Conservation (phyloP, 1,139 yeast genomes). For the Suhomyces choctaworum region DNA sequence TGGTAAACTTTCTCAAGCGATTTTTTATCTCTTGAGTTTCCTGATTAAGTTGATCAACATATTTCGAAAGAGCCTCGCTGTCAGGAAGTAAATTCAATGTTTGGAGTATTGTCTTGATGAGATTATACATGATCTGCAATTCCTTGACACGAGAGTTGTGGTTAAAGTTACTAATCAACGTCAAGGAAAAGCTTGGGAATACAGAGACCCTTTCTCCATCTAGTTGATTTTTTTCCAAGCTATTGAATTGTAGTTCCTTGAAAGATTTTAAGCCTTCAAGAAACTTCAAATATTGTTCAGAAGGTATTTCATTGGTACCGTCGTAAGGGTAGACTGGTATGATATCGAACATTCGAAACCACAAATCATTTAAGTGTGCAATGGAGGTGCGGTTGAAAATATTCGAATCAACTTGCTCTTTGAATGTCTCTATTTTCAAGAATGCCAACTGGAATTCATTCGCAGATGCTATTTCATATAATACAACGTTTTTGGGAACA, state of each 20-base stretch:
- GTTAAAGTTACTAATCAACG: constrained; percentile 25
- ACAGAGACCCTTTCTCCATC: constrained; percentile 1
- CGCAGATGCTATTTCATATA: constrained; percentile 32
- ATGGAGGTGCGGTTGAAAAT: constrained; percentile 13
- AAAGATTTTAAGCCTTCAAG: constrained; percentile 21
- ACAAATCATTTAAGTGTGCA: constrained; percentile 20
- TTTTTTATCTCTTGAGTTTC: constrained; percentile 17
- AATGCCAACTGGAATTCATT: constrained; percentile 26
- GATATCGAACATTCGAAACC: constrained; percentile 20
- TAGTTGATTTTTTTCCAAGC: constrained; percentile 5
- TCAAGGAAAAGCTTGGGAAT: constrained; percentile 12
- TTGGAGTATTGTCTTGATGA: constrained; percentile 25
- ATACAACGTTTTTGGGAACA: constrained; percentile 30
- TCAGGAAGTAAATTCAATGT: constrained; percentile 16
- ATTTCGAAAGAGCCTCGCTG: constrained; percentile 1
- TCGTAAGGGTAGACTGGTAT: constrained; percentile 26
- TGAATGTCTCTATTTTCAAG: constrained; percentile 10
- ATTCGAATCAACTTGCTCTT: background rate
- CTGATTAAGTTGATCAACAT: constrained; percentile 2
- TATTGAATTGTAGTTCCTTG: constrained; percentile 17
- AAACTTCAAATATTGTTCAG: constrained; percentile 15
- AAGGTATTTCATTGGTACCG: constrained; percentile 10
- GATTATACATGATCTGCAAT: constrained; percentile 31
- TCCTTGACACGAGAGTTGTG: constrained; percentile 20
- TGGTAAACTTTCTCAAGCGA: constrained; percentile 20